Conservation (phyloP, 305 asterid species). For the Fraxinus dipetala region DNA sequence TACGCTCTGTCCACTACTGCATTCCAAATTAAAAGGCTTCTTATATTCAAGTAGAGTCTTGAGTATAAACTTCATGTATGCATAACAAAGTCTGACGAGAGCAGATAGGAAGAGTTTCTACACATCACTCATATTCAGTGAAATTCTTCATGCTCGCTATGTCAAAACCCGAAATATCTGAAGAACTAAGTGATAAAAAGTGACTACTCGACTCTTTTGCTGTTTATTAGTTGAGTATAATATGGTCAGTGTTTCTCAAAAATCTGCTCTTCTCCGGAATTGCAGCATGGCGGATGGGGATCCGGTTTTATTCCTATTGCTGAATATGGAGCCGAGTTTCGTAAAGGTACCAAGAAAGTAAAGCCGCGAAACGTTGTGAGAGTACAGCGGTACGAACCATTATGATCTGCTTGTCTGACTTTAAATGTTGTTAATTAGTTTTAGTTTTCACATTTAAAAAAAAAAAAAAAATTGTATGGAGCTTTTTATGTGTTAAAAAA, state of each 20-base stretch:
- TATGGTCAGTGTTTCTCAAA: not conserved
- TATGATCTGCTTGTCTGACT: conserved; percentile 73
- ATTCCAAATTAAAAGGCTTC: not conserved
- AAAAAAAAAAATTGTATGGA: not conserved
- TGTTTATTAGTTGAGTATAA: not conserved
- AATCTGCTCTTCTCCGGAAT: conserved; percentile 6
- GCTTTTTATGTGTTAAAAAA: not conserved
- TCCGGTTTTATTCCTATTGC: conserved; percentile 84
- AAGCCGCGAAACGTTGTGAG: conserved; percentile 61
- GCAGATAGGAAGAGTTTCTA: not conserved
- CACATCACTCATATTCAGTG: not conserved
- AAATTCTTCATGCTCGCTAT: not conserved
- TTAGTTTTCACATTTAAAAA: not conserved
- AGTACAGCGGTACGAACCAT: conserved; percentile 74
- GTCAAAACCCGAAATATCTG: not conserved
- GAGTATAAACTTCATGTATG: not conserved
- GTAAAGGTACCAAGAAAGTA: conserved; percentile 36
- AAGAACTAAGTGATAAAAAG: not conserved
- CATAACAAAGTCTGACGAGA: not conserved
- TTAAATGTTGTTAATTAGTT: not conserved
- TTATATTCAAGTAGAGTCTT: not conserved
- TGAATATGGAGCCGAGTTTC: conserved; percentile 76
- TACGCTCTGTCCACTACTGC: not conserved
- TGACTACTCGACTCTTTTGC: not conserved
- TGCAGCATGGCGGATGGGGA: conserved; percentile 80